phyloP scores from a whole-genome alignment of 129 eudicot genomes.

The Apium graveolens region DNA sequence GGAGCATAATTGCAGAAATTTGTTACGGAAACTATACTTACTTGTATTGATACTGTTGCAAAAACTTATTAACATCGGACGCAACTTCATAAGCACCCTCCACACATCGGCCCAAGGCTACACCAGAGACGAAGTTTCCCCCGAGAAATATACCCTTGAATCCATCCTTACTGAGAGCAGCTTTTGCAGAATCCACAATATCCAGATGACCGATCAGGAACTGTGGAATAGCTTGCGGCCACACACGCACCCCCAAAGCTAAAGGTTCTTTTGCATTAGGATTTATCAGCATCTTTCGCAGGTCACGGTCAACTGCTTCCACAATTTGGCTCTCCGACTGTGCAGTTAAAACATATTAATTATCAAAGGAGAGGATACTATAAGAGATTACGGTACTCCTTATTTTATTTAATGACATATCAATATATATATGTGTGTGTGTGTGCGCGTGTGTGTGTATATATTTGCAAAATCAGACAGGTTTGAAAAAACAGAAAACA shows the following conservation, averaged over 20 bases:
- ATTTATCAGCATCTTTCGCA: conserved; percentile 80
- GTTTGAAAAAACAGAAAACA: background rate
- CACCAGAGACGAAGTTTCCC: conserved; percentile 86
- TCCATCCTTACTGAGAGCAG: conserved; percentile 48
- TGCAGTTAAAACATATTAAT: conserved; percentile 5
- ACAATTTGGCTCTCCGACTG: conserved; percentile 76
- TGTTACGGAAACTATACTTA: conserved; percentile 8
- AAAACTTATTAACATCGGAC: conserved; percentile 49
- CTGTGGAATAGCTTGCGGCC: conserved; percentile 96
- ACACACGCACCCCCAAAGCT: conserved; percentile 64
- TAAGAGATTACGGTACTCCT: background rate
- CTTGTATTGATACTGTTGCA: conserved; percentile 39
- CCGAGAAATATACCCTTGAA: conserved; percentile 72
- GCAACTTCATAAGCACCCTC: conserved; percentile 86
- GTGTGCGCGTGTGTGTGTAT: no score
- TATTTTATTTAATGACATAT: background rate
- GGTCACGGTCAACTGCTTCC: conserved; percentile 85
- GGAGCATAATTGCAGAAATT: background rate
- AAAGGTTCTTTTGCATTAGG: conserved; percentile 55
- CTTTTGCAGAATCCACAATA: conserved; percentile 51
- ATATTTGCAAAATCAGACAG: background rate
- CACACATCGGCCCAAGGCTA: conserved; percentile 90
- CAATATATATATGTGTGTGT: no score
- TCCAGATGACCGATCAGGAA: conserved; percentile 77
- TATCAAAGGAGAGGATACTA: background rate